A percentile compares a stretch with the other conserved stretches of the same genome.
Evolutionary conservation across 2,329 filamentous ascomycete species (phyloP).

Genomic region (Ophiostoma quercus): DNA sequence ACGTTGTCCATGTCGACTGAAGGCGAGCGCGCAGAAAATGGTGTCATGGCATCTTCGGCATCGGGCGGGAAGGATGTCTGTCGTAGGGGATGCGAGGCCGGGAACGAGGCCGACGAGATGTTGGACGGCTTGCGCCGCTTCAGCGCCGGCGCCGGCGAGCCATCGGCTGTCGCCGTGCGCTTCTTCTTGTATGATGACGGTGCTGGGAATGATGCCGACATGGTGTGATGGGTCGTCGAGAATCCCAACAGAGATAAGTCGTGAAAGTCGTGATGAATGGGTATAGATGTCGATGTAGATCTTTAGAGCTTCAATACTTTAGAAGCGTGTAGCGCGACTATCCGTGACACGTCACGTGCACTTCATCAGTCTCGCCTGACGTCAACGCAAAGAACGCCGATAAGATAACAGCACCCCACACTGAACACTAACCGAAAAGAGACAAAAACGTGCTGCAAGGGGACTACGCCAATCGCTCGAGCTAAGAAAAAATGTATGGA

Average conservation of each 20-base stretch:
- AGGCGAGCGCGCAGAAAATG: conserved; percentile 57
- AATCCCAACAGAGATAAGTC: background rate
- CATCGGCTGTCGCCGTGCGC: conserved; percentile 50
- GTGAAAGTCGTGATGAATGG: background rate
- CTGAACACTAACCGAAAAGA: background rate
- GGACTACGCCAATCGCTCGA: background rate
- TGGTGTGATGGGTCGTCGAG: background rate
- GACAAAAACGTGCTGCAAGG: background rate
- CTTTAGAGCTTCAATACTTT: background rate
- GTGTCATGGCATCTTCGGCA: conserved; percentile 43
- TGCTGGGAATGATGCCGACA: conserved; percentile 6
- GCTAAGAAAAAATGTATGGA: conserved; percentile 12
- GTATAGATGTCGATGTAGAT: too few relatives aligned
- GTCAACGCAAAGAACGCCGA: background rate
- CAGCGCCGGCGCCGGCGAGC: conserved; percentile 43
- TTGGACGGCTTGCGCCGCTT: conserved; percentile 69
- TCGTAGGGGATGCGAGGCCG: conserved; percentile 62
- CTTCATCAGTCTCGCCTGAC: background rate
- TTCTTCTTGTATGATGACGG: conserved; percentile 45
- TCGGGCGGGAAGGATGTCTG: conserved; percentile 77
- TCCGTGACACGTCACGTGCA: background rate
- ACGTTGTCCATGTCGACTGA: conserved; percentile 59
- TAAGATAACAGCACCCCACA: conserved; percentile 15
- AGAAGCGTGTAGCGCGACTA: background rate
- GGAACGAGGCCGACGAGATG: conserved; percentile 49